Conservation (phyloP, 768 basidiomycete species). For the Boletus subcaerulescens region DNA sequence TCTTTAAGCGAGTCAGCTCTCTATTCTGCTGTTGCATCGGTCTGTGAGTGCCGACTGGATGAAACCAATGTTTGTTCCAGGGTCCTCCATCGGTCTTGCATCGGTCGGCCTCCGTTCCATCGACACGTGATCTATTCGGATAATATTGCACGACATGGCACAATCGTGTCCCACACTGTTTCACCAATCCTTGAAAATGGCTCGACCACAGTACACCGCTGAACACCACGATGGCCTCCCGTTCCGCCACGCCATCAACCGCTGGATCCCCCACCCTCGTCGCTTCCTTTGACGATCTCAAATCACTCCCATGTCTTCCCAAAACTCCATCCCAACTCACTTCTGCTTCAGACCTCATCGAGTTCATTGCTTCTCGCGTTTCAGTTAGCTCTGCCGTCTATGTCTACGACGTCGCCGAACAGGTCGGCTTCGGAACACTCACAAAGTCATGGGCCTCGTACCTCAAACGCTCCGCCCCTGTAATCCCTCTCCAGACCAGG, state of each 20-base stretch:
- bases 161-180: conserved; percentile 28
- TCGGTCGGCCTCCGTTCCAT: not conserved
- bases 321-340: conserved; percentile 2
- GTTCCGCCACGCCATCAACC: not conserved
- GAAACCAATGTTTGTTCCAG: too few species aligned
- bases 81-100: not conserved
- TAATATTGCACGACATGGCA: conserved; percentile 28
- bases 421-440: conserved; percentile 74
- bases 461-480: conserved; percentile 43
- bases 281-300: conserved; percentile 31
- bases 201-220: not conserved
- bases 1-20: too few species aligned
- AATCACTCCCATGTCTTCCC: conserved; percentile 11
- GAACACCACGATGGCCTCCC: not conserved
- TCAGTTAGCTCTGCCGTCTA: conserved; percentile 65
- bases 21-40: too few species aligned
- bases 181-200: conserved; percentile 1
- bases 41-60: too few species aligned
- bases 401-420: conserved; percentile 80
- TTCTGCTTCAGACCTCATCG: conserved; percentile 62
- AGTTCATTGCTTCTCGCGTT: conserved; percentile 60
- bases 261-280: conserved; percentile 35
- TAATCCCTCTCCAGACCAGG: conserved; percentile 75
- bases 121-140: conserved; percentile 25
- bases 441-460: conserved; percentile 63